Evolutionary conservation across 768 basidiomycete species (phyloP).

Genomic region (Phylloporus sp.): DNA sequence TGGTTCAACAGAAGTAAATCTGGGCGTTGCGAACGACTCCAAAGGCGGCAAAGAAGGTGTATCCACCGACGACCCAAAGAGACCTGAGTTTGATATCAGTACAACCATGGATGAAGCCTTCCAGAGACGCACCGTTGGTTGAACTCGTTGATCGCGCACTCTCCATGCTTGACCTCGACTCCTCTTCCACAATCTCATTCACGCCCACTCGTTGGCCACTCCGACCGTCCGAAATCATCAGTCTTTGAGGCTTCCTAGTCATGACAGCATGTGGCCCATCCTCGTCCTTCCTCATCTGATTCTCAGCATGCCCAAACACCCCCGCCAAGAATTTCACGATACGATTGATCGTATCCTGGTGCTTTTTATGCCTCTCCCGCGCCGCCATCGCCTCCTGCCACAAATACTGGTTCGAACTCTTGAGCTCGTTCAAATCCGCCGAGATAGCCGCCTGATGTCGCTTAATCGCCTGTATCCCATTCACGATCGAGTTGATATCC

Average conservation of each 20-base stretch:
- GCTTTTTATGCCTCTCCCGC: constrained; percentile 80
- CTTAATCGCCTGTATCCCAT: constrained; percentile 81
- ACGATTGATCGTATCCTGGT: constrained; percentile 93
- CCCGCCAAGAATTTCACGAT: constrained; percentile 94
- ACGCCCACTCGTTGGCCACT: constrained; percentile 36
- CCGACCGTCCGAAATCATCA: constrained; percentile 63
- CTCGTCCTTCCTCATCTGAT: constrained; percentile 35
- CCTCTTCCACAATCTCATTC: constrained; percentile 41
- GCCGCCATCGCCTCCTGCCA: constrained; percentile 89
- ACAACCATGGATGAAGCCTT: neutral
- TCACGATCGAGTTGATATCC: constrained; percentile 76
- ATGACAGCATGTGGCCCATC: constrained; percentile 42
- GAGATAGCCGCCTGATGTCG: constrained; percentile 92
- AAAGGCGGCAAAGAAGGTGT: constrained; percentile 41
- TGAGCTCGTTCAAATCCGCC: constrained; percentile 82
- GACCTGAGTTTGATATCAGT: constrained; percentile 27
- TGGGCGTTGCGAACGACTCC: constrained; percentile 25
- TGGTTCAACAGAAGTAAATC: constrained; percentile 28
- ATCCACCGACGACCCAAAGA: constrained; percentile 42
- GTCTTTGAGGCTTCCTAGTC: constrained; percentile 46
- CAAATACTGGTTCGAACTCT: constrained; percentile 80
- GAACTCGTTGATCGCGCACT: constrained; percentile 20
- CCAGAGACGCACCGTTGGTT: constrained; percentile 4
- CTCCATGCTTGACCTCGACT: constrained; percentile 28
- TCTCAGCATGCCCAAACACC: constrained; percentile 67